Conservation (phyloP, 2,329 filamentous ascomycete species). For the Huntiella abstrusa region DNA sequence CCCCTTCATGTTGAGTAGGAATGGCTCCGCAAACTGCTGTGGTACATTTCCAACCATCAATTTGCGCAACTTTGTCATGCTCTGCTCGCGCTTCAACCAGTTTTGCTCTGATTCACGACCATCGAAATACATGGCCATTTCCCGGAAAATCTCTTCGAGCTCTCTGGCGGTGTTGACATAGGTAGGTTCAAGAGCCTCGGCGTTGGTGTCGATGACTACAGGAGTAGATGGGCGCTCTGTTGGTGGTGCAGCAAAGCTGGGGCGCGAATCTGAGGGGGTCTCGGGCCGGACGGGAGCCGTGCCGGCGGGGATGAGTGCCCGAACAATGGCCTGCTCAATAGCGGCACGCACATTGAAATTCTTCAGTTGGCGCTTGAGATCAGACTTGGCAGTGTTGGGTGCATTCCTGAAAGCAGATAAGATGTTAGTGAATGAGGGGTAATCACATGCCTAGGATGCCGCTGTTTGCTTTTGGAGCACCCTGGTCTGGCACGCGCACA, state of each 20-base stretch:
- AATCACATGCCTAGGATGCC: background rate
- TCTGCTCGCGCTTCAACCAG: slow-evolving; percentile 75
- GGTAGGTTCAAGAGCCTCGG: slow-evolving; percentile 56
- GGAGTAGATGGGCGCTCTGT: slow-evolving; percentile 40
- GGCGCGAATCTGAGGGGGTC: slow-evolving; percentile 21
- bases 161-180: slow-evolving; percentile 73
- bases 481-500: background rate
- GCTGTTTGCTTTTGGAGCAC: background rate
- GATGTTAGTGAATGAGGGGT: background rate
- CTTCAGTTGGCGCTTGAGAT: slow-evolving; percentile 72
- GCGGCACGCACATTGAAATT: slow-evolving; percentile 70
- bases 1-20: slow-evolving; percentile 49
- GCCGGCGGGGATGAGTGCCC: slow-evolving; percentile 42
- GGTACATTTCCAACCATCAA: slow-evolving; percentile 71
- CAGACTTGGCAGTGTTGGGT: slow-evolving; percentile 66
- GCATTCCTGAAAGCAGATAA: slow-evolving; percentile 36
- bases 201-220: slow-evolving; percentile 37
- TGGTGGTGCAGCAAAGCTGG: slow-evolving; percentile 21
- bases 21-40: slow-evolving; percentile 53
- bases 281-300: slow-evolving; percentile 22
- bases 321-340: slow-evolving; percentile 65
- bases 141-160: slow-evolving; percentile 68
- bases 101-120: slow-evolving; percentile 81
- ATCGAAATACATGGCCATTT: slow-evolving; percentile 68
- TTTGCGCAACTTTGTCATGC: slow-evolving; percentile 53